Base-by-base conservation (phyloP, 2,329 filamentous ascomycete species). In the Sclerotiophoma versabilis region DNA sequence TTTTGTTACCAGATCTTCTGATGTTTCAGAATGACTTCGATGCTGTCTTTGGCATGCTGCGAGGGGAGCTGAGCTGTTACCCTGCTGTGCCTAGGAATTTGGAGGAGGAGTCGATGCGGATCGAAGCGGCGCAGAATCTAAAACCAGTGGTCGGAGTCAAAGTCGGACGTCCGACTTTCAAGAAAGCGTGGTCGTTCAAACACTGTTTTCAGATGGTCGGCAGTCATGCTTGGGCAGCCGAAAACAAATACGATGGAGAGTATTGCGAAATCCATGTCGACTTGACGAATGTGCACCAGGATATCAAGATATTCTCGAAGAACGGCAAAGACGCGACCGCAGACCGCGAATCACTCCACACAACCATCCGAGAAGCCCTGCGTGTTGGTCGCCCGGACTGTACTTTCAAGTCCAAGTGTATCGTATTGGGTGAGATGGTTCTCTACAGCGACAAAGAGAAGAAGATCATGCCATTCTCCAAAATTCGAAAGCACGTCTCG, bases 251-350 rank as follows among this genome's bases (percentile, higher is more conserved):
- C 57, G 92, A 96, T 65, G 92, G 90, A 25, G 92, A 96, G 73
- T 96, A 95, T 62, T 96, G 63, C 63, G 92, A 96, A 71, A 86
- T 96, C 25, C 92, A 96, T 65, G 79, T 96, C 32, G 86, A 96
- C 66, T 76, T 90, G 6, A 77, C 78, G 8, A 85, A 83, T 43
- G 76, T 77, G 12, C 39, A 69, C 53, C 69, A 81, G 1, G 83
- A 80, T 41, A 85, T 96, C 23, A 87, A 89, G 59, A 93, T 96
- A 25, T 96, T 95, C 70, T 96, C 92, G 9, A 97, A 96, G 71
- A 95, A 91, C 65, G 91, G 92, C 53, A 96, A 95, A 70, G 91
- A 96, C 62, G 93, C 92, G 37, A 96, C 92, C 0, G 69, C 77
- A 45, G 92, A 96, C 71, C 84, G 89, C 27, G 63, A 73, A 10